A percentile compares a stretch with the other conserved stretches of the same genome.
phyloP scores from a whole-genome alignment of 495 filamentous ascomycete genomes.

The Hypoxylon subgilvum region DNA sequence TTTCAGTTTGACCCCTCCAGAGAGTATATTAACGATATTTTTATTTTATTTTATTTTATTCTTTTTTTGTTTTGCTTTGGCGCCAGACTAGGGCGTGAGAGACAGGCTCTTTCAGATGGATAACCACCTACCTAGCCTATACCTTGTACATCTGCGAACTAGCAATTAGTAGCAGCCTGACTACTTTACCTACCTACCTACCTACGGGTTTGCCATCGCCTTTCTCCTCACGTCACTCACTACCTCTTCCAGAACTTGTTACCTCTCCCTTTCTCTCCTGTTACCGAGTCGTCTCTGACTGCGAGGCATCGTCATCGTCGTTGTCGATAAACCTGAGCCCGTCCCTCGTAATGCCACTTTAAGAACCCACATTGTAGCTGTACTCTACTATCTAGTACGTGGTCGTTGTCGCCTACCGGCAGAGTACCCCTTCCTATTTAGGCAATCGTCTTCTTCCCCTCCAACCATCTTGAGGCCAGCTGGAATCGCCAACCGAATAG shows the following conservation, averaged over 20 bases:
- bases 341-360: constrained; percentile 35
- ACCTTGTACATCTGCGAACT: constrained; percentile 28
- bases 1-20: constrained; percentile 42
- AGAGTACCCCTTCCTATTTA: constrained; percentile 36
- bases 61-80: constrained; percentile 39
- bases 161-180: constrained; percentile 20
- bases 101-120: constrained; percentile 23
- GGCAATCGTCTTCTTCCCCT: constrained; percentile 17
- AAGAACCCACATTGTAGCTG: constrained; percentile 34
- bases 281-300: constrained; percentile 22
- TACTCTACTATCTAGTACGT: constrained; percentile 31
- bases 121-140: too few relatives aligned
- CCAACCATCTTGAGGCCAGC: constrained; percentile 23
- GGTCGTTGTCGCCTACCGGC: constrained; percentile 36
- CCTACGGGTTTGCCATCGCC: constrained; percentile 30
- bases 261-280: constrained; percentile 9
- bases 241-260: constrained; percentile 32
- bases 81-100: constrained; percentile 34
- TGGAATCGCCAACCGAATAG: constrained; percentile 22
- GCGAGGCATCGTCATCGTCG: too few relatives aligned
- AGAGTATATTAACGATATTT: constrained; percentile 42
- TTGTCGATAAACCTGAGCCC: constrained; percentile 25
- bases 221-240: constrained; percentile 40
- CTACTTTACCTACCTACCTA: constrained; percentile 10
- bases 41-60: too few relatives aligned